These are phyloP conservation scores for Cyathus striatus DNA, from an alignment of 768 basidiomycete genomes.

Conservation along the genomic window DNA sequence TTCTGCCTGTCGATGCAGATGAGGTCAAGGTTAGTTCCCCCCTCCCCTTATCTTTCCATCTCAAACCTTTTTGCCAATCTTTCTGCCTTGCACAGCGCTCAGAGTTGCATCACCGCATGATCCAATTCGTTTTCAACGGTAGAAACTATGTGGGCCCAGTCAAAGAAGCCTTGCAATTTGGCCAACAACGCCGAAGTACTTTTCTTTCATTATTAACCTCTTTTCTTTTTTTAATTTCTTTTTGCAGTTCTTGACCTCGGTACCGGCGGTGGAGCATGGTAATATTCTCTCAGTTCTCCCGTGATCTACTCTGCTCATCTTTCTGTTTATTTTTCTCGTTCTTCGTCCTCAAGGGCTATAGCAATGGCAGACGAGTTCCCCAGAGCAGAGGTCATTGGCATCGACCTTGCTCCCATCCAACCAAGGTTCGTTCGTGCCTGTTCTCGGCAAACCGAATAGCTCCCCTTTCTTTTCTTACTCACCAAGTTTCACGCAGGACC, in stretches of 20 bases:
- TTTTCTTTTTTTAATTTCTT: too few species aligned
- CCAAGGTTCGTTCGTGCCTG: constrained; percentile 43
- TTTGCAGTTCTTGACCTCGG: constrained; percentile 68
- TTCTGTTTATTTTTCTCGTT: constrained; percentile 4
- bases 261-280: constrained; percentile 65
- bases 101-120: constrained; percentile 56
- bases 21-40: constrained; percentile 48
- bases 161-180: constrained; percentile 47
- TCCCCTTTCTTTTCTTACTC: too few species aligned
- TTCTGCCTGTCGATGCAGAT: constrained; percentile 63
- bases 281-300: constrained; percentile 11
- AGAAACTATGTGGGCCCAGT: constrained; percentile 66
- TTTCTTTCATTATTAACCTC: constrained; percentile 4
- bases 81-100: too few species aligned
- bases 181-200: constrained; percentile 38
- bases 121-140: constrained; percentile 63
- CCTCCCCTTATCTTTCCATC: background rate
- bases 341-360: constrained; percentile 46
- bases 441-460: too few species aligned
- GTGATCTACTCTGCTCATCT: constrained; percentile 2
- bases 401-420: constrained; percentile 71
- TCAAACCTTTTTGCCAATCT: too few species aligned
- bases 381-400: constrained; percentile 57
- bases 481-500: constrained; percentile 30
- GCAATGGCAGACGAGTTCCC: constrained; percentile 74